These are phyloP conservation scores for Aspergillus sp. DNA, from an alignment of 2,329 filamentous ascomycete species.

Conservation along the genomic window DNA sequence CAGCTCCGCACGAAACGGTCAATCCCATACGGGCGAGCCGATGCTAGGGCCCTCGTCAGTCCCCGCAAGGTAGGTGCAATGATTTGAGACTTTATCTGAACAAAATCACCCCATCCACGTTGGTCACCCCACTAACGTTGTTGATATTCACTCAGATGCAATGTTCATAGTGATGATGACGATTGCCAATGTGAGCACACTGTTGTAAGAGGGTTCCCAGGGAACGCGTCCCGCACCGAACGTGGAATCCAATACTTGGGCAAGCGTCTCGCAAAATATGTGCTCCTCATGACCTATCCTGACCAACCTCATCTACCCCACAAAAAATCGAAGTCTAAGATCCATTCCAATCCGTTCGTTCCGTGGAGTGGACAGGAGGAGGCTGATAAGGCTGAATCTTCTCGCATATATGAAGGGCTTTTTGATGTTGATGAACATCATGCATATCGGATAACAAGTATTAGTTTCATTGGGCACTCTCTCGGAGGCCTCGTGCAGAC, in stretches of 20 bases:
- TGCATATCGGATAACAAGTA: constrained; percentile 84
- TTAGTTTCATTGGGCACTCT: constrained; percentile 92
- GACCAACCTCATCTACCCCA: constrained; percentile 83
- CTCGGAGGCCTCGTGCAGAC: constrained; percentile 87
- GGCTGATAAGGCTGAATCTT: constrained; percentile 32
- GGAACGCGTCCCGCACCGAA: constrained; percentile 88
- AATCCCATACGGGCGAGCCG: not conserved
- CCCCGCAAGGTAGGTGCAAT: constrained; percentile 8
- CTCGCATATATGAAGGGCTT: constrained; percentile 40
- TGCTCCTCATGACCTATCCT: constrained; percentile 86
- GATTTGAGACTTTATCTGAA: not conserved
- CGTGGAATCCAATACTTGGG: constrained; percentile 95
- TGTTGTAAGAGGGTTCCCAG: constrained; percentile 84
- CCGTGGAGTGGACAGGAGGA: constrained; percentile 35
- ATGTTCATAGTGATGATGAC: not conserved
- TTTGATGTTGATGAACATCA: constrained; percentile 44
- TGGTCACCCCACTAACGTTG: not conserved
- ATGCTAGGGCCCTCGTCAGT: too few relatives aligned
- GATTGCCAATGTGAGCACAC: constrained; percentile 64
- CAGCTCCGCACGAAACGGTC: constrained; percentile 26
- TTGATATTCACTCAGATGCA: not conserved
- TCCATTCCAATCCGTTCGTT: constrained; percentile 50
- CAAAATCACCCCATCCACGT: not conserved
- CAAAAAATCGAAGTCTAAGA: constrained; percentile 53
- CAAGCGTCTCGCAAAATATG: constrained; percentile 87